Base-by-base conservation (phyloP, 2,329 filamentous ascomycete species). In the Fusarium nisikadoi region DNA sequence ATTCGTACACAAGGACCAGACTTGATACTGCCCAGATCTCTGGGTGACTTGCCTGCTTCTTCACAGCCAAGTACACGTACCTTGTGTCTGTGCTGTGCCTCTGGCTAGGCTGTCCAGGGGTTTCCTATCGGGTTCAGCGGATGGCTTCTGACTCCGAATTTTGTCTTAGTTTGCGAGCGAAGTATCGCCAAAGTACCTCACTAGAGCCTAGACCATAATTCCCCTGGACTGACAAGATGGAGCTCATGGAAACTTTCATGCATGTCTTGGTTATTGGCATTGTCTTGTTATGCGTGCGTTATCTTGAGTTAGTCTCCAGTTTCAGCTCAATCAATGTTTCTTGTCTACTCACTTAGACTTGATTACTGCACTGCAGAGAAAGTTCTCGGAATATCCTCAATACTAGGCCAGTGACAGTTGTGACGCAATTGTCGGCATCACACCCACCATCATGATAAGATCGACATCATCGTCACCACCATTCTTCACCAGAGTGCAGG, bases 401-500 rank as follows among this genome's bases (percentile, higher is more conserved):
- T 36, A 38, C 23, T 43, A 47, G 58, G 60, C 65, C 35, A 33
- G 46, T 66, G 58, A 46, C 36, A 59, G 39, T 17, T 54, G 62
- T 72, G 70, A 72, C 70, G 70, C 70, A 72, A 71, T 63, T 71
- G 70, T 60, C 19, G 45, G 61, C 70, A 16, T 72, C 56, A 25
- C 55, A 55, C 65, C 62, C 71, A 59, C 45, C 60, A 60, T 61
- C 41, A 56, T 38, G 46, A 56, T 11, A 64, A 47, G 68, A 72
- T 72, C 69, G 65, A 61, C 69, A 70, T 66, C 66, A 68, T 71
- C 67, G 70, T 73, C 70, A 73, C 64, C 42, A 25, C 50, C 62
- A 49, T 73, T 68, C 47, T 68, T 66, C 46, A 56, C 62, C 41
- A 29, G 35, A 62, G 53, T 62, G 61, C 38, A 25, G 19, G 39